These are phyloP conservation scores for Catunica adiposa DNA, from an alignment of 2,329 filamentous ascomycete genomes.

Conservation along the genomic window DNA sequence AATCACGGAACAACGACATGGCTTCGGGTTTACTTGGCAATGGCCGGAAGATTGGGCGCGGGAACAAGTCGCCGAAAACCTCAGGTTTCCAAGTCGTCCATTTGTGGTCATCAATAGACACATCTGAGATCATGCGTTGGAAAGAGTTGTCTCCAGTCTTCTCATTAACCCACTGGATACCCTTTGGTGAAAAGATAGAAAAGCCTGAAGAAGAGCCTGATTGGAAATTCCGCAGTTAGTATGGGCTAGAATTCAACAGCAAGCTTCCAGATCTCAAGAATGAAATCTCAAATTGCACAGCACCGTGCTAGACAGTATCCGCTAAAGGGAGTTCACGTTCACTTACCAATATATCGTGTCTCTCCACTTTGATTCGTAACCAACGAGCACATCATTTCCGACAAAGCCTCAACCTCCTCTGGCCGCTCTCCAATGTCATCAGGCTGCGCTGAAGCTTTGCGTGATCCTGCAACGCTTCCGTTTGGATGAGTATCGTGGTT, in stretches of 20 bases:
- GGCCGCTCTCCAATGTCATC: conserved; percentile 27
- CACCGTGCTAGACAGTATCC: neutral
- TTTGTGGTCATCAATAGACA: conserved; percentile 85
- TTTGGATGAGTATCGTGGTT: conserved; percentile 16
- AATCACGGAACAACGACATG: conserved; percentile 75
- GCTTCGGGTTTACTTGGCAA: conserved; percentile 78
- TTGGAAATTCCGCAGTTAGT: neutral
- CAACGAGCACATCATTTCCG: conserved; percentile 97
- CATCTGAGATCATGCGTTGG: conserved; percentile 80
- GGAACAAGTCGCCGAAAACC: conserved; percentile 84
- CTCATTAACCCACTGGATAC: conserved; percentile 95
- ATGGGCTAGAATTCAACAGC: neutral
- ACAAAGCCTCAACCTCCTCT: conserved; percentile 66
- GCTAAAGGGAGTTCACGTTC: neutral
- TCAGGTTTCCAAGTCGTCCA: conserved; percentile 99
- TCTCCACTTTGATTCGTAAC: conserved; percentile 92
- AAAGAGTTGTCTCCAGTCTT: conserved; percentile 95
- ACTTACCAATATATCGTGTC: conserved; percentile 80
- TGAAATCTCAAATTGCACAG: neutral
- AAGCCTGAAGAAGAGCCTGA: conserved; percentile 89
- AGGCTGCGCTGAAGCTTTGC: conserved; percentile 18
- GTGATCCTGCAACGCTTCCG: conserved; percentile 19
- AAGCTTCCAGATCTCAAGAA: neutral
- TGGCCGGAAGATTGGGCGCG: conserved; percentile 64
- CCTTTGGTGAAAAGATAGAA: conserved; percentile 96